Evolutionary conservation across 352 stramenopile genomes (phyloP).

Genomic region (Blastocystis sp.): DNA sequence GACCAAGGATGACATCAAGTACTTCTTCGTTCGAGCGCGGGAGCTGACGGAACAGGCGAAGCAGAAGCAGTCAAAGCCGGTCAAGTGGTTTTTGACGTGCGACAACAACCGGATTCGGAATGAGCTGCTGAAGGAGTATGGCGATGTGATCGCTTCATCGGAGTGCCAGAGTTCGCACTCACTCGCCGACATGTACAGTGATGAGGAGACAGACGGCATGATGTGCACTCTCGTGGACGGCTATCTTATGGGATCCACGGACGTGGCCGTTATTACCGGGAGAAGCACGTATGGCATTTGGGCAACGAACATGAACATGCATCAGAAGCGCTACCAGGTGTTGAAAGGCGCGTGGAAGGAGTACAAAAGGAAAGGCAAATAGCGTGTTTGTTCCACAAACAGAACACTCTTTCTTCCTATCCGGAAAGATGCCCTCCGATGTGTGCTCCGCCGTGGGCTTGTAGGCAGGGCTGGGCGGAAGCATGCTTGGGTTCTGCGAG

Average conservation of each 20-base stretch:
- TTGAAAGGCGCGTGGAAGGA: no score
- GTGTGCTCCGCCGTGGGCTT: constrained; percentile 29
- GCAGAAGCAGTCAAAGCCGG: not conserved
- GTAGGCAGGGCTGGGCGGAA: constrained; percentile 31
- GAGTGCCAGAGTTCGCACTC: constrained; percentile 18
- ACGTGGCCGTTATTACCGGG: constrained; percentile 11
- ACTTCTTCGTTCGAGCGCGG: not conserved
- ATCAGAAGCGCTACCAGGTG: no score
- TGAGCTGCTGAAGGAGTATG: constrained; percentile 22
- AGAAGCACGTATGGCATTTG: constrained; percentile 35
- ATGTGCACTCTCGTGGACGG: constrained; percentile 45
- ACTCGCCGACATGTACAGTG: not conserved
- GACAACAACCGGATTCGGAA: constrained; percentile 3
- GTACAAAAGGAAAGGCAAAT: no score
- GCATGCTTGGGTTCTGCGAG: not conserved
- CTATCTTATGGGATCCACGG: not conserved
- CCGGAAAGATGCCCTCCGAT: constrained; percentile 10
- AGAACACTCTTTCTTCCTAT: constrained; percentile 21
- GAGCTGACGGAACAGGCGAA: constrained; percentile 40
- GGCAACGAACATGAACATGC: not conserved
- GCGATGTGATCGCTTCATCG: not conserved
- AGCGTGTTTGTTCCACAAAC: constrained; percentile 24
- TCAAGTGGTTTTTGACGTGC: constrained; percentile 34
- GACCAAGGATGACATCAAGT: constrained; percentile 21
- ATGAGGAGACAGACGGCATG: constrained; percentile 36